Evolutionary conservation across 768 basidiomycete genomes (phyloP).

Genomic region (Suillus occidentalis): DNA sequence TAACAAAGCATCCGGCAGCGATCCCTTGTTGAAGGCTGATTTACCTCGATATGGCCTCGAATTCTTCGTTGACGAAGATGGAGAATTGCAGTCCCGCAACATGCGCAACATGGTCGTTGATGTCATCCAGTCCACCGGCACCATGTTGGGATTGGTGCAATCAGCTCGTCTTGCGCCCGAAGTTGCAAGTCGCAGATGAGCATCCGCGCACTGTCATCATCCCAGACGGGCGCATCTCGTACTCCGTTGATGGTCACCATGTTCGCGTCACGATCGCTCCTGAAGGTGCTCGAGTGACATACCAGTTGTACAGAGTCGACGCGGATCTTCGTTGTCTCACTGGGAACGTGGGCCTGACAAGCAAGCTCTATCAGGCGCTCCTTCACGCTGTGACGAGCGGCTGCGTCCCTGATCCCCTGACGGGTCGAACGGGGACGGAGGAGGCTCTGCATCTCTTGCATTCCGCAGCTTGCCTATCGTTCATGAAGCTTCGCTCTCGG

Average conservation of each 20-base stretch:
- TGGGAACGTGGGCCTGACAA: constrained; percentile 26
- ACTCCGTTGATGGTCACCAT: constrained; percentile 14
- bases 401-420: constrained; percentile 44
- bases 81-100: constrained; percentile 39
- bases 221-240: constrained; percentile 34
- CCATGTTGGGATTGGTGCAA: constrained; percentile 46
- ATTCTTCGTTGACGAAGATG: constrained; percentile 38
- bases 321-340: constrained; percentile 30
- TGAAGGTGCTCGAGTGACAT: constrained; percentile 11
- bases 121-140: constrained; percentile 39
- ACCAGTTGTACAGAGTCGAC: constrained; percentile 32
- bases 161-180: constrained; percentile 40
- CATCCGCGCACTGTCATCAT: constrained; percentile 35
- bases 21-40: constrained; percentile 23
- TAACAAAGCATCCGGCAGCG: background rate
- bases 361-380: constrained; percentile 38
- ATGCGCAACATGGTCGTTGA: constrained; percentile 45
- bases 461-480: constrained; percentile 40
- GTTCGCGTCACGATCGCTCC: constrained; percentile 19
- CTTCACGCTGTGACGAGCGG: constrained; percentile 46
- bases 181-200: constrained; percentile 5
- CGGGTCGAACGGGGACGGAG: constrained; percentile 41
- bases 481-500: constrained; percentile 32
- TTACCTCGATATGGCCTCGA: constrained; percentile 43
- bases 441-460: constrained; percentile 41